Evolutionary conservation across 202 grass and related monocot genomes (phyloP), one percentile per base, ranked within the genome.

Genomic region (Hordeum pubiflorum): DNA sequence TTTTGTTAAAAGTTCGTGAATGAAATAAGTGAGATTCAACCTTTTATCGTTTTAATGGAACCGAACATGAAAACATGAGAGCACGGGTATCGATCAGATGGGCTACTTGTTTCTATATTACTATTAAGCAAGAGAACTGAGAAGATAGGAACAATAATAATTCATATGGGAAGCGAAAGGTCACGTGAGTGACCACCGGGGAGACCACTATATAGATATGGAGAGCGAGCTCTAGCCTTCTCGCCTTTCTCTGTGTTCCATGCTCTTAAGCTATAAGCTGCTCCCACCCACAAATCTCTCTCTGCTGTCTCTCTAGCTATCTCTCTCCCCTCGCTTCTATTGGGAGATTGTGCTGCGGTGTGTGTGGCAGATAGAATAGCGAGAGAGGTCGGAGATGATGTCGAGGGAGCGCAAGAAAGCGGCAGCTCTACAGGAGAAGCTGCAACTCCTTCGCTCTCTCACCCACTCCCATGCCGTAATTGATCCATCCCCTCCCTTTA

Each of bases 391-490:
- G 0, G 63, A 86, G 63, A 94, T 91, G 94, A 91, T 90, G 82
- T 94, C 94, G 32, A 92, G 88, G 79, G 94, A 94, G 74, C 86
- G 93, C 41, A 94, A 92, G 84, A 90, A 87, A 75, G 37, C 82
- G 37, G 83, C 87, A n/a, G 86, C 89, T 81, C 84, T 94, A 15
- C 89, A 94, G 78, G 91, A 97, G 59, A 97, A 97, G 79, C 86
- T 97, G 17, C 85, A 94, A 52, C 82, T 94, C 78, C 94, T 97
- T 64, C 94, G 94, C 50, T 97, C 94, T 26, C 83, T 97, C 74
- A 94, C 94, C 1, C 86, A 97, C 75, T 97, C 94, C 37, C 89
- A 94, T 79, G 94, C 94, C 79, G 94, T 97, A 89, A 89, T 54
- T 61, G 17, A 87, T 33, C 39, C n/a, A 33, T 82, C 70, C 52